Conservation (phyloP, 2,329 filamentous ascomycete species). For the Parascedosporium putredinis region DNA sequence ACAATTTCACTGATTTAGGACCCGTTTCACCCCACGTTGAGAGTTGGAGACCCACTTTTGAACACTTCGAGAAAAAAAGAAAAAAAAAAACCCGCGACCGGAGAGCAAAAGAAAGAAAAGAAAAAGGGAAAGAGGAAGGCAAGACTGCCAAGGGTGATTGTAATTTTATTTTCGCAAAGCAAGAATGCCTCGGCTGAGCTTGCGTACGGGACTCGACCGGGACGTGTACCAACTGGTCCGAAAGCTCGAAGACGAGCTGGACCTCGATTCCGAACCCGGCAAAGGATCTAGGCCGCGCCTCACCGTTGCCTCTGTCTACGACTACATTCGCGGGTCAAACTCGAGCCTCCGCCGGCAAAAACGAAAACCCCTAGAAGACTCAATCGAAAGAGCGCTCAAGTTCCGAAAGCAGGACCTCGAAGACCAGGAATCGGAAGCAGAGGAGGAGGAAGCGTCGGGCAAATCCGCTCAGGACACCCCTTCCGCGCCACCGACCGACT, state of each 20-base stretch:
- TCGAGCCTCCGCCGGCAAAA: slow-evolving; percentile 75
- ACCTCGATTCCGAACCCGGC: slow-evolving; percentile 26
- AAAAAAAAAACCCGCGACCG: background rate
- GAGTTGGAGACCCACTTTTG: too few relatives aligned
- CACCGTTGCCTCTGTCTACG: slow-evolving; percentile 57
- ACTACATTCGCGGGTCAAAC: slow-evolving; percentile 74
- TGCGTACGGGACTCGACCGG: slow-evolving; percentile 50
- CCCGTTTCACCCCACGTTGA: too few relatives aligned
- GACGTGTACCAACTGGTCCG: slow-evolving; percentile 72
- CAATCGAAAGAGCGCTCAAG: slow-evolving; percentile 71
- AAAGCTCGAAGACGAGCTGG: slow-evolving; percentile 61
- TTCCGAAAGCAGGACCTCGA: slow-evolving; percentile 51
- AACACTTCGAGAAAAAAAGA: background rate
- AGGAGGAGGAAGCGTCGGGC: slow-evolving; percentile 23
- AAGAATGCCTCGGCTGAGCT: slow-evolving; percentile 19
- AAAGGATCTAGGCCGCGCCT: slow-evolving; percentile 25
- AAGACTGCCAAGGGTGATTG: too few relatives aligned
- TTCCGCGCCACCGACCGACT: too few relatives aligned
- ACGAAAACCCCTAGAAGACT: slow-evolving; percentile 72
- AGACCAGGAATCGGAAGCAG: slow-evolving; percentile 26
- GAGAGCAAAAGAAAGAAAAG: background rate
- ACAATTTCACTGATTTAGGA: too few relatives aligned
- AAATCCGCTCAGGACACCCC: slow-evolving; percentile 22
- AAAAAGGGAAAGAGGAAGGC: background rate
- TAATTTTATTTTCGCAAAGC: background rate